These are phyloP conservation scores for Myxozyma sirexii DNA, from an alignment of 805 yeast genomes.

Conservation along the genomic window DNA sequence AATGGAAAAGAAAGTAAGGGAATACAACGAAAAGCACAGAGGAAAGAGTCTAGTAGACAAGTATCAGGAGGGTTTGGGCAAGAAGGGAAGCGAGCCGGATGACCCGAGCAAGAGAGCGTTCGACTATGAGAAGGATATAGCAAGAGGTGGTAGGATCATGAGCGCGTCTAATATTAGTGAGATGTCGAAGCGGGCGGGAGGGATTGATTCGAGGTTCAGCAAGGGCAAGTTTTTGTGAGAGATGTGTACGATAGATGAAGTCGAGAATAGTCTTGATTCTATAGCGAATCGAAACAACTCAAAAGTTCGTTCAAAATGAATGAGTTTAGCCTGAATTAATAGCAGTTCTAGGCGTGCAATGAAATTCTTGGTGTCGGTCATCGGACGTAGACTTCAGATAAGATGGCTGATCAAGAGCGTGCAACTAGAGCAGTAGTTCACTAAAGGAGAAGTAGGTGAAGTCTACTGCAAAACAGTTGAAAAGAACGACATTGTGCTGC, in stretches of 20 bases:
- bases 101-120: constrained; percentile 33
- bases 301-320: too few species aligned
- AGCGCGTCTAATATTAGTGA: constrained; percentile 20
- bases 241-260: background rate
- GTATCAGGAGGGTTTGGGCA: constrained; percentile 18
- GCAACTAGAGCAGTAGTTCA: too few species aligned
- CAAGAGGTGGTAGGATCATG: constrained; percentile 25
- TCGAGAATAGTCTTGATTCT: too few species aligned
- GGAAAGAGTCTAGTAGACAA: constrained; percentile 33
- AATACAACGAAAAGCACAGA: constrained; percentile 27
- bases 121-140: constrained; percentile 35
- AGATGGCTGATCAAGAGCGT: too few species aligned
- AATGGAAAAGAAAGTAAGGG: constrained; percentile 24
- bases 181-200: constrained; percentile 25
- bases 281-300: too few species aligned
- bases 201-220: constrained; percentile 32
- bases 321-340: too few species aligned
- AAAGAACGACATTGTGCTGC: too few species aligned
- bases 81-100: constrained; percentile 14
- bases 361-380: too few species aligned
- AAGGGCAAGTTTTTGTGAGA: constrained; percentile 15
- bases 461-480: too few species aligned
- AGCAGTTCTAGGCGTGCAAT: too few species aligned
- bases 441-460: too few species aligned
- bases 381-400: too few species aligned